Percentiles rank a stretch among this genome's conserved stretches.
phyloP scores from a whole-genome alignment of 495 filamentous ascomycete species.

The Antarctomyces pellizariae region DNA sequence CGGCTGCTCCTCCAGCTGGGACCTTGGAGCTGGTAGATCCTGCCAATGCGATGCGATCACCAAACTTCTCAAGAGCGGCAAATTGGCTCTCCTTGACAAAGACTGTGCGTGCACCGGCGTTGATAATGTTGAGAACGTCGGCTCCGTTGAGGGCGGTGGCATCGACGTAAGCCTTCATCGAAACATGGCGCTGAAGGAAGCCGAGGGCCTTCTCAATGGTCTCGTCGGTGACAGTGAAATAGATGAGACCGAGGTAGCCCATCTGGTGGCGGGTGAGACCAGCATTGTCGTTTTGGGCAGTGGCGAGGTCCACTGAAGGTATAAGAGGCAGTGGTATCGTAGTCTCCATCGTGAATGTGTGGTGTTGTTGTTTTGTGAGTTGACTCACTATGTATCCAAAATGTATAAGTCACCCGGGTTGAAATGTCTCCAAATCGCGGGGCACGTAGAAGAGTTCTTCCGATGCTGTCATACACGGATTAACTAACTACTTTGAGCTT shows the following conservation, averaged over 20 bases:
- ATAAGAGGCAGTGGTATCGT: constrained; percentile 32
- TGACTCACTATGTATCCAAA: no score
- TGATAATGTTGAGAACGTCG: constrained; percentile 57
- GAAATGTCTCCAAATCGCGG: background rate
- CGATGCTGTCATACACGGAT: no score
- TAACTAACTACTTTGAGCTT: no score
- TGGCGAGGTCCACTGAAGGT: constrained; percentile 29
- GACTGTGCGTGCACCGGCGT: constrained; percentile 69
- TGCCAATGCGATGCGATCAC: constrained; percentile 29
- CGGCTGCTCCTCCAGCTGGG: constrained; percentile 17
- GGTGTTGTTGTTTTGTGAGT: background rate
- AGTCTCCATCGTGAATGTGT: constrained; percentile 22
- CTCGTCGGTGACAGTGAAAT: constrained; percentile 35
- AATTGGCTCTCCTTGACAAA: constrained; percentile 54
- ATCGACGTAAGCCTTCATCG: constrained; percentile 51
- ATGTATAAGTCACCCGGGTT: no score
- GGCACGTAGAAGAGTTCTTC: no score
- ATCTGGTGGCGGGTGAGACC: constrained; percentile 46
- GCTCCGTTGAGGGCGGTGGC: constrained; percentile 44
- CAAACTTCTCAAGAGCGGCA: constrained; percentile 28
- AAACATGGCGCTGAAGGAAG: constrained; percentile 45
- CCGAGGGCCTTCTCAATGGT: constrained; percentile 32
- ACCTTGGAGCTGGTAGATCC: constrained; percentile 13
- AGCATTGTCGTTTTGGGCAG: constrained; percentile 21
- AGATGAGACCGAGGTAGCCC: constrained; percentile 54